Conservation (phyloP, 2,329 filamentous ascomycete species). For the Leptodontidium sp. region DNA sequence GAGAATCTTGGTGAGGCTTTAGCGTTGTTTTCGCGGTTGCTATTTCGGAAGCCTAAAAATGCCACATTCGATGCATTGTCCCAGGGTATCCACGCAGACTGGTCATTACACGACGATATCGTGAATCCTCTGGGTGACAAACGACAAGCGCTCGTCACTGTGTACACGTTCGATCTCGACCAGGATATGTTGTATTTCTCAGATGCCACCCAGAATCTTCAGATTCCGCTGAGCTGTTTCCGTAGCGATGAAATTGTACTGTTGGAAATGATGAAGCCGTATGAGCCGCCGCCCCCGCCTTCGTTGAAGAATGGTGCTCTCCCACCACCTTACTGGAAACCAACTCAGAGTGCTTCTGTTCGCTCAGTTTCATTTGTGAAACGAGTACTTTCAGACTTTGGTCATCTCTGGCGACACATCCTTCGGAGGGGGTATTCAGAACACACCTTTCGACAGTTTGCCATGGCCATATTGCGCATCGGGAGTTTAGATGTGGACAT, state of each 20-base stretch:
- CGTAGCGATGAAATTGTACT: neutral
- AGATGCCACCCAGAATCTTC: neutral
- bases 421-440: conserved; percentile 1
- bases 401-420: conserved; percentile 1
- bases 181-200: neutral
- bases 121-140: conserved; percentile 7
- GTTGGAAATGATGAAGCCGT: neutral
- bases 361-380: neutral
- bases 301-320: neutral
- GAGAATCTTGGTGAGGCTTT: neutral
- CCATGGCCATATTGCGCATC: neutral
- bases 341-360: neutral
- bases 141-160: neutral
- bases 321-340: neutral
- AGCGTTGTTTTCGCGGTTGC: neutral
- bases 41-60: neutral
- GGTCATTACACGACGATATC: conserved; percentile 4
- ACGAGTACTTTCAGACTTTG: conserved; percentile 3
- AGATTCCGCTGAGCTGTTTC: conserved; percentile 1
- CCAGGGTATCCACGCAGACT: neutral
- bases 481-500: neutral
- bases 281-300: neutral
- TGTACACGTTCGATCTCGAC: conserved; percentile 11
- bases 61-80: neutral
- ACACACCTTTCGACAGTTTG: neutral